phyloP scores from a whole-genome alignment of 1,284 basidiomycete species.

The Fistulinella staudtii region DNA sequence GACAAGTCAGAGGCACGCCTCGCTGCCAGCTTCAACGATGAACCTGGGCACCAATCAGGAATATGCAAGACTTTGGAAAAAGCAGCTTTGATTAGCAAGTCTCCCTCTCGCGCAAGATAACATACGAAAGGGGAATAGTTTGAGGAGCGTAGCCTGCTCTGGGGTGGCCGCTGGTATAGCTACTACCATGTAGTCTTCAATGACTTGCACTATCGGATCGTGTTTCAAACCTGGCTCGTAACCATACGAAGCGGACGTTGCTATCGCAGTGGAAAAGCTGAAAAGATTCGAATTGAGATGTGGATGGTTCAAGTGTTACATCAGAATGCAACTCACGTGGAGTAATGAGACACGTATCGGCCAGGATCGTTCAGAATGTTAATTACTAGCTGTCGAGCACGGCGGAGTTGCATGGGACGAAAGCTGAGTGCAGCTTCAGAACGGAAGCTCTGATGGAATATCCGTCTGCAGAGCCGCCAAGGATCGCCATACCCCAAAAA shows the following conservation, averaged over 20 bases:
- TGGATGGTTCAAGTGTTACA: not conserved
- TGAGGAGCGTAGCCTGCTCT: constrained; percentile 9
- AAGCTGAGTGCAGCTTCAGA: constrained; percentile 1
- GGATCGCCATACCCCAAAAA: constrained; percentile 9
- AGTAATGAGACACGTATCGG: constrained; percentile 4
- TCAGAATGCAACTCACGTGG: not conserved
- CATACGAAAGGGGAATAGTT: constrained; percentile 20
- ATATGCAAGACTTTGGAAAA: constrained; percentile 13
- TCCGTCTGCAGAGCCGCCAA: constrained; percentile 11
- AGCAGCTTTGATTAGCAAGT: not conserved
- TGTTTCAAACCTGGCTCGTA: constrained; percentile 1
- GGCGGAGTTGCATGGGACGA: constrained; percentile 12
- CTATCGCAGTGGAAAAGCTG: constrained; percentile 5
- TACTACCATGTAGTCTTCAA: not conserved
- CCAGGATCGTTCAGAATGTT: constrained; percentile 7
- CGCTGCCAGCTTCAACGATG: constrained; percentile 13
- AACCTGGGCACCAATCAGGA: constrained; percentile 23
- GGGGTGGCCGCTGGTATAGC: not conserved
- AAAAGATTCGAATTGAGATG: not conserved
- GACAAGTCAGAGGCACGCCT: constrained; percentile 1
- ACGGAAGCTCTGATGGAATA: constrained; percentile 11
- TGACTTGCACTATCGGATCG: not conserved
- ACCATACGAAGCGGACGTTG: constrained; percentile 12
- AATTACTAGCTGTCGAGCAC: constrained; percentile 8
- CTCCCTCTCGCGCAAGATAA: not conserved